Base-by-base conservation (phyloP, 345 rosid species). In the Gynandropsis gynandra region DNA sequence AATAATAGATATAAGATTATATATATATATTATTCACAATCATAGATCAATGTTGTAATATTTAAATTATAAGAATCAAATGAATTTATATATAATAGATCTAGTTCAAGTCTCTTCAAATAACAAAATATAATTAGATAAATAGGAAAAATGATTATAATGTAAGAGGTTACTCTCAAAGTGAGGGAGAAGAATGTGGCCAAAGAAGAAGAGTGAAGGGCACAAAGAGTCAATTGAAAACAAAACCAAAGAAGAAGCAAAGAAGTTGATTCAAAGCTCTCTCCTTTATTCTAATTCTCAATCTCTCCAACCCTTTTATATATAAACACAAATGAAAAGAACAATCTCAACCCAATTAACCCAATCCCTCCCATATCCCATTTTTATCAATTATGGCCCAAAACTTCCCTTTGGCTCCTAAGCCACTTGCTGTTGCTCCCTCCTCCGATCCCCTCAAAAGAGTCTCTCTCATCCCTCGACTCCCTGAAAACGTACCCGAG, bases 171-270 rank as follows among this genome's bases (percentile, higher is more conserved):
- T n/a, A n/a, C n/a, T n/a, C n/a, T n/a, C n/a, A n/a, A n/a, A n/a
- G n/a, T n/a, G n/a, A n/a, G n/a, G n/a, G n/a, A n/a, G 71, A 59
- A 24, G 2, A 2, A 24, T 2, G 5, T 24, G 29, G 29, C 29
- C 5, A 24, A n/a, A n/a, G n/a, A n/a, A 24, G 4, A 24, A 59
- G 61, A 59, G 65, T 66, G 37, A 47, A 47, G 35, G 17, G 47
- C 42, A 66, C 65, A 53, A 58, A 52, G 54, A n/a, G 51, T 24
- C 29, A 24, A 2, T 24, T 36, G 54, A 36, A 49, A 42, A 56
- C 55, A 67, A 29, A 80, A 82, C 79, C 76, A 51, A 43, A 51
- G 35, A 38, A 13, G 76, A 81, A 87, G 87, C 78, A 83, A 87
- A 79, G 85, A 76, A 79, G 86, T 75, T 46, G 82, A 81, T 77